Evolutionary conservation across 495 filamentous ascomycete genomes (phyloP).

Genomic region (Penicillium waksmanii): DNA sequence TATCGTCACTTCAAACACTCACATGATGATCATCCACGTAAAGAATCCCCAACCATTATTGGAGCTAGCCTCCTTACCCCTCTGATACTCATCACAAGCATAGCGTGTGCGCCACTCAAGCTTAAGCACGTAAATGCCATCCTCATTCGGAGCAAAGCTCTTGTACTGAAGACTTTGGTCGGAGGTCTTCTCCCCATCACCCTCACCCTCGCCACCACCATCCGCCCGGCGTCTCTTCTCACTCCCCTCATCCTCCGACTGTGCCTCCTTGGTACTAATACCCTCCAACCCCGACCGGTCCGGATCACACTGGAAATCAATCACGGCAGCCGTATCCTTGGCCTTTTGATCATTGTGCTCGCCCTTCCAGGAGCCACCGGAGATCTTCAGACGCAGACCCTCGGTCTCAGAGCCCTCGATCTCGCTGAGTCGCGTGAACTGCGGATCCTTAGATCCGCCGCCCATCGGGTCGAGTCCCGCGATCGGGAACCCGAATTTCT

Average conservation of each 20-base stretch:
- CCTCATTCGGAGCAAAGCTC: slow-evolving; percentile 61
- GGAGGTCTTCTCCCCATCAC: too few relatives aligned
- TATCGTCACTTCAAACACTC: slow-evolving; percentile 38
- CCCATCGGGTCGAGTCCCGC: slow-evolving; percentile 66
- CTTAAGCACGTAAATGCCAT: slow-evolving; percentile 58
- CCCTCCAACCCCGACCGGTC: slow-evolving; percentile 72
- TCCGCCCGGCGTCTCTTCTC: slow-evolving; percentile 28
- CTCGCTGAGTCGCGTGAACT: slow-evolving; percentile 64
- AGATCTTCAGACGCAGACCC: slow-evolving; percentile 71
- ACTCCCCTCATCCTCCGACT: slow-evolving; percentile 30
- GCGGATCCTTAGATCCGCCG: slow-evolving; percentile 58
- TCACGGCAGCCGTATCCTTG: slow-evolving; percentile 65
- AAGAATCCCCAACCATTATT: slow-evolving; percentile 82
- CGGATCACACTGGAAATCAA: slow-evolving; percentile 83
- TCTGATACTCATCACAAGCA: slow-evolving; percentile 68
- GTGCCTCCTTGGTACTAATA: slow-evolving; percentile 43
- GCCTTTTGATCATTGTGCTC: slow-evolving; percentile 45
- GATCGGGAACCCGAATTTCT: slow-evolving; percentile 62
- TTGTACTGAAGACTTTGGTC: slow-evolving; percentile 68
- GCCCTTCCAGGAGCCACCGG: slow-evolving; percentile 64
- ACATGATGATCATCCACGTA: slow-evolving; percentile 97
- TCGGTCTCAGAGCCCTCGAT: slow-evolving; percentile 60
- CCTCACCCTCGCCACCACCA: slow-evolving; percentile 26
- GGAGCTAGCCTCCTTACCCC: slow-evolving; percentile 47
- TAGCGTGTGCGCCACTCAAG: slow-evolving; percentile 85